These are phyloP conservation scores for Kregervanrija fluxuum DNA, from an alignment of 805 yeast species.

Conservation along the genomic window DNA sequence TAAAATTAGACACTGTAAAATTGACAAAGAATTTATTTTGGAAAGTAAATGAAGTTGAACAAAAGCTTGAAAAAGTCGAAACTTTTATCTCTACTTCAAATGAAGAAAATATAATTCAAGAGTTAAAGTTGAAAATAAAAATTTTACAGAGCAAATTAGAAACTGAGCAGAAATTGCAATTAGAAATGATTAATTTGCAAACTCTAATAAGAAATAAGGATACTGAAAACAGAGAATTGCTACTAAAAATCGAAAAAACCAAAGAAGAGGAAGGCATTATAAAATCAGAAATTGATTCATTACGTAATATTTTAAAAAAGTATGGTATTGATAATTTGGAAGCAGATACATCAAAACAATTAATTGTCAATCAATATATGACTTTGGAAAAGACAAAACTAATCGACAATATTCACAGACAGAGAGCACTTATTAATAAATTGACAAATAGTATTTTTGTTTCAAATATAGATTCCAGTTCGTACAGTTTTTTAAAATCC, in stretches of 20 bases:
- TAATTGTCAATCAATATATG: constrained; percentile 3
- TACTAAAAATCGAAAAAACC: neutral
- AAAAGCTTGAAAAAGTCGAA: no score
- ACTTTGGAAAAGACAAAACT: constrained; percentile 5
- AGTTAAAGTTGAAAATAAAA: constrained; percentile 34
- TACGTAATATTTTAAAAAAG: neutral
- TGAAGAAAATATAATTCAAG: no score
- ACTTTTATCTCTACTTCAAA: no score
- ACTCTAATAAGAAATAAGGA: neutral
- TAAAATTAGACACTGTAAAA: no score
- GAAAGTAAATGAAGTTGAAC: no score
- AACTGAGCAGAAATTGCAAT: constrained; percentile 7
- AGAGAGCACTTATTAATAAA: constrained; percentile 8
- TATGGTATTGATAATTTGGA: constrained; percentile 4
- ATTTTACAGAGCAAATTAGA: constrained; percentile 31
- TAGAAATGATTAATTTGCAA: constrained; percentile 1
- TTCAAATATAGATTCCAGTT: no score
- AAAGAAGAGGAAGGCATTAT: neutral
- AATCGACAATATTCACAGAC: constrained; percentile 6
- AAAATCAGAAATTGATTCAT: neutral
- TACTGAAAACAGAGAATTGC: neutral
- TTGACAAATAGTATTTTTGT: neutral
- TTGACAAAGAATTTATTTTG: no score
- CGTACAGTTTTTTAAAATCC: no score
- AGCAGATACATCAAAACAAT: neutral